Evolutionary conservation across 768 basidiomycete genomes (phyloP).

Genomic region (Lactifluus piperatus): DNA sequence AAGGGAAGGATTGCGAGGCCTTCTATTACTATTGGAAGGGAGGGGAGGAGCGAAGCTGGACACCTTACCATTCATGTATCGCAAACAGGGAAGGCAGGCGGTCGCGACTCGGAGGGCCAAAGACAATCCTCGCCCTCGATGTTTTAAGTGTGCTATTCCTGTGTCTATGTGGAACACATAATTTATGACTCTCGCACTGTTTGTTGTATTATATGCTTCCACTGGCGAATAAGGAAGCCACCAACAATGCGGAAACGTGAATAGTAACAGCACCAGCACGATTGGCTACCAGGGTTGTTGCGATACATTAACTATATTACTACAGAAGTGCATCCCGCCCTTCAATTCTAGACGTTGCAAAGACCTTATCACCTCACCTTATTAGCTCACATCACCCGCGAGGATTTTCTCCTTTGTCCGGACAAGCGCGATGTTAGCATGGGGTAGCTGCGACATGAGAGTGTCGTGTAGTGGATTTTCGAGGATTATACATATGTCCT

Average conservation of each 20-base stretch:
- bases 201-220: not conserved
- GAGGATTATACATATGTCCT: not conserved
- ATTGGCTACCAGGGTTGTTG: no score
- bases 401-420: not conserved
- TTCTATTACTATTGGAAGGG: not conserved
- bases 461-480: not conserved
- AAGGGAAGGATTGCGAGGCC: not conserved
- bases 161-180: not conserved
- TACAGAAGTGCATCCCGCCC: not conserved
- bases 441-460: not conserved
- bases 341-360: not conserved
- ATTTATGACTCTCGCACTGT: not conserved
- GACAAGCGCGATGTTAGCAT: not conserved
- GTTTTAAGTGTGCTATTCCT: not conserved
- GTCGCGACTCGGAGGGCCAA: not conserved
- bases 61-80: conserved; percentile 13
- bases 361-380: not conserved
- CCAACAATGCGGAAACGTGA: not conserved
- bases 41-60: not conserved
- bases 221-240: not conserved
- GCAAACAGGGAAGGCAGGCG: conserved; percentile 1
- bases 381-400: not conserved
- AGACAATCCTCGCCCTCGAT: not conserved
- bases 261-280: not conserved
- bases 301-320: not conserved